Evolutionary conservation across 495 filamentous ascomycete species (phyloP), one percentile per base, ranked within the genome.

Genomic region (Aspergillus avenaceus): DNA sequence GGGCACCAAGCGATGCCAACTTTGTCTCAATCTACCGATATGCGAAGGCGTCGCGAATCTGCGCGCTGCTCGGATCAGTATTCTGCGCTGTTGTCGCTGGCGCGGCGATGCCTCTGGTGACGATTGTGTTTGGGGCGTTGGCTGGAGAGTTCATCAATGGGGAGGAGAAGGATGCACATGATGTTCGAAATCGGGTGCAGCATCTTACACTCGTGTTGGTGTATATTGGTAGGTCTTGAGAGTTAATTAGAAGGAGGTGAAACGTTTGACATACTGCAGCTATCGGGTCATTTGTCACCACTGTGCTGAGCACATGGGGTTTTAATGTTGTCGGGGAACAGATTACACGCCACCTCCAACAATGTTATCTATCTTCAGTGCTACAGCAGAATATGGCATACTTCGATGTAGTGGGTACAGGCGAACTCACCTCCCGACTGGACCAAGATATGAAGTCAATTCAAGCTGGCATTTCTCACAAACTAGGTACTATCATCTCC

Each of bases 21-120:
- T 46, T 51, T 27, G 45, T 55, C 42, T 50, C 53, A 1, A 29
- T 55, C 9, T 90, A 81, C 60, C 79, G 87, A 41, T 91, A 87
- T 67, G 79, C 87, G n/a, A 87, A 83, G 8, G 75, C 64, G 29
- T 81, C 81, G 49, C 88, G 91, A 64, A 54, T 82, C 2, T 53
- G 86, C 47, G 82, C 90, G 58, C 80, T 90, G 52, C 55, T 63
- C 14, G 63, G 84, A 38, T 75, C 76, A 34, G 58, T 66, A 22
- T 50, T 88, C 40, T 77, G 74, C 46, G 75, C 85, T 47, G 85
- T 90, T 55, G 78, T 73, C 24, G 85, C 76, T 12, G 88, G 87
- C 25, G 84, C 86, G 32, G 84, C 80, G 9, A 65, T 90, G 60
- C 88, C 88, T 5, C 67, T 91, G 41, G 89, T 91, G 85, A 91